phyloP scores from a whole-genome alignment of 2,329 filamentous ascomycete genomes.

The Leptographium radiaticola region DNA sequence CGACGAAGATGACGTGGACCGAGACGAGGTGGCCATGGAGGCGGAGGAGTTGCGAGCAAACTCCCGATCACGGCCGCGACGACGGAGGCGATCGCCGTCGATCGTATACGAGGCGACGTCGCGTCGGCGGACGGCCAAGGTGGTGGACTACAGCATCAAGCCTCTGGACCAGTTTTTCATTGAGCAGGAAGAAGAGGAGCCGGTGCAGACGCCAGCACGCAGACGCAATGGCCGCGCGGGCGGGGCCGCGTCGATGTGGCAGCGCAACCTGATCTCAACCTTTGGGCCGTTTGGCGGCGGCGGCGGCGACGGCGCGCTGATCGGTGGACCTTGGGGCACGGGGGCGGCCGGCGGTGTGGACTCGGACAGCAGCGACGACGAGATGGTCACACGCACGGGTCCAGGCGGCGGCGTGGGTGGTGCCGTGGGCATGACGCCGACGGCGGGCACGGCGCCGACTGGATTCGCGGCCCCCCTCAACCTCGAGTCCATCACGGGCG shows the following conservation, averaged over 20 bases:
- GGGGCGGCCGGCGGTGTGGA: conserved; percentile 69
- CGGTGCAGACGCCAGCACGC: conserved; percentile 55
- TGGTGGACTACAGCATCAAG: conserved; percentile 77
- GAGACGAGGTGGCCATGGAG: conserved; percentile 54
- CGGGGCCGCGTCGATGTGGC: conserved; percentile 47
- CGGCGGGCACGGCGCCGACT: conserved; percentile 24
- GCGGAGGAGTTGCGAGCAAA: conserved; percentile 46
- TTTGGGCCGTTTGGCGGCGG: conserved; percentile 88
- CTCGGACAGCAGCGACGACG: conserved; percentile 95
- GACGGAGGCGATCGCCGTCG: conserved; percentile 38
- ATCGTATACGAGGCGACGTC: conserved; percentile 45
- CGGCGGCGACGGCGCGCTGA: conserved; percentile 56
- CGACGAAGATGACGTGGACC: conserved; percentile 45
- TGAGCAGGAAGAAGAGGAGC: conserved; percentile 61
- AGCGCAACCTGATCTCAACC: conserved; percentile 76
- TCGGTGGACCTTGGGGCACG: conserved; percentile 62
- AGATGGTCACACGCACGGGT: conserved; percentile 34
- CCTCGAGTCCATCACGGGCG: conserved; percentile 25
- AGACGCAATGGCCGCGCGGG: conserved; percentile 51
- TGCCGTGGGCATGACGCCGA: conserved; percentile 49
- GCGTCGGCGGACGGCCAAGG: conserved; percentile 44
- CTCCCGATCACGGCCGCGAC: conserved; percentile 34
- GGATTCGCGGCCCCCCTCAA: conserved; percentile 19
- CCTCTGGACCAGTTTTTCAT: conserved; percentile 59
- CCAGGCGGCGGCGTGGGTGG: conserved; percentile 38